phyloP scores from a whole-genome alignment of 2,329 filamentous ascomycete species.

The Penicillium sp. region DNA sequence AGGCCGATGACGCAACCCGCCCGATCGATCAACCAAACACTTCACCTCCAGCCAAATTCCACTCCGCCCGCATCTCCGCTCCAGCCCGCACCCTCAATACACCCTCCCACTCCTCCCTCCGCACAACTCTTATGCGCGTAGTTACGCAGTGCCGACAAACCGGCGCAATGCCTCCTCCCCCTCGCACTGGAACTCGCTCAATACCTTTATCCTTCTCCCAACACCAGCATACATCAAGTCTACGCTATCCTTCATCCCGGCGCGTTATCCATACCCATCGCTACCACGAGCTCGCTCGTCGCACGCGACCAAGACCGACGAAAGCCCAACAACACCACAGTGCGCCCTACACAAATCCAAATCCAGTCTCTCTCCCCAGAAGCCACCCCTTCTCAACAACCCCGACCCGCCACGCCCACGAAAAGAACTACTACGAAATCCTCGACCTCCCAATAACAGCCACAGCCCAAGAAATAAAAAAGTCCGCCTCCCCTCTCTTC shows the following conservation, averaged over 20 bases:
- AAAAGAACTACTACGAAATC: conserved; percentile 76
- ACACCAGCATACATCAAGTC: conserved; percentile 4
- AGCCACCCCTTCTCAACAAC: conserved; percentile 46
- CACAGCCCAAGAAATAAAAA: conserved; percentile 78
- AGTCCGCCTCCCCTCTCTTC: conserved; percentile 50
- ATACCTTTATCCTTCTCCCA: conserved; percentile 9
- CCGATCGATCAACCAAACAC: conserved; percentile 2
- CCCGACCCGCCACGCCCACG: conserved; percentile 24
- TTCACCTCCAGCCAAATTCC: not conserved
- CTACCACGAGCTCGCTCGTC: not conserved
- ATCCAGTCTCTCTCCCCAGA: too few species aligned
- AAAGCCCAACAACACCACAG: not conserved
- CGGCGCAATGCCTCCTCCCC: conserved; percentile 26
- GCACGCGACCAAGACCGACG: conserved; percentile 18
- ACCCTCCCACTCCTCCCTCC: not conserved
- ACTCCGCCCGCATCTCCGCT: not conserved
- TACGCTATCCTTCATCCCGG: not conserved
- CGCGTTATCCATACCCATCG: conserved; percentile 4
- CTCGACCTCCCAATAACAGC: conserved; percentile 72
- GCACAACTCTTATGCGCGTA: not conserved
- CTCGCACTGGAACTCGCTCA: conserved; percentile 22
- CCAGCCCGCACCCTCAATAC: too few species aligned
- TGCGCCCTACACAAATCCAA: not conserved
- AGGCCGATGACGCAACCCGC: conserved; percentile 18
- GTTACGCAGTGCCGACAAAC: too few species aligned